Conservation (phyloP, 1,284 basidiomycete genomes). For the Malassezia arunalokei region DNA sequence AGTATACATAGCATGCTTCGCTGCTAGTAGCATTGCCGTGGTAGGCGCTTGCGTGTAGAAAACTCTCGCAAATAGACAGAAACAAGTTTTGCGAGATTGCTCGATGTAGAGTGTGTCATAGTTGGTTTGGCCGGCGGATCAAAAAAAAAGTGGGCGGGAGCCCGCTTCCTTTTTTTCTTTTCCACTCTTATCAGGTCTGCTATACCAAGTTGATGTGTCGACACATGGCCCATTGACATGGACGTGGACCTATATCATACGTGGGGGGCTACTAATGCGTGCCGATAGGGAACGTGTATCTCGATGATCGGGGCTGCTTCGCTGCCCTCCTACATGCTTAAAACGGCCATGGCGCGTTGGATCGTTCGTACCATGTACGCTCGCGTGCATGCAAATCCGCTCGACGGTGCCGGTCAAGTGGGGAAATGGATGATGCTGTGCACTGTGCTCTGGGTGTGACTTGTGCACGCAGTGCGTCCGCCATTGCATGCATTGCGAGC, state of each 20-base stretch:
- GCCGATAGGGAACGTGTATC: background rate
- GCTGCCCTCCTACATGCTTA: constrained; percentile 13
- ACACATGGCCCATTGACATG: constrained; percentile 14
- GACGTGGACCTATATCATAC: constrained; percentile 12
- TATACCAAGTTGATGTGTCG: constrained; percentile 16
- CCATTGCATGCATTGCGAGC: background rate
- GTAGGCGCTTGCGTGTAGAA: too few relatives aligned
- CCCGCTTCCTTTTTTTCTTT: background rate
- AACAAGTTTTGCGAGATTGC: too few relatives aligned
- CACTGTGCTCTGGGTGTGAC: background rate
- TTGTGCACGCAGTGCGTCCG: background rate
- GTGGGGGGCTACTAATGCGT: constrained; percentile 17
- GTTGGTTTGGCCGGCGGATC: too few relatives aligned
- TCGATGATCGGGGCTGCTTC: constrained; percentile 15
- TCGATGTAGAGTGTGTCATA: too few relatives aligned
- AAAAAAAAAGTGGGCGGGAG: too few relatives aligned
- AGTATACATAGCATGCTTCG: too few relatives aligned
- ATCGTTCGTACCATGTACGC: constrained; percentile 5
- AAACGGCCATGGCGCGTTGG: background rate
- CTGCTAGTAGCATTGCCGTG: too few relatives aligned
- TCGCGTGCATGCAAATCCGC: constrained; percentile 1
- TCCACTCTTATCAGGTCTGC: constrained; percentile 8
- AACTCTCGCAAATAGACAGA: too few relatives aligned
- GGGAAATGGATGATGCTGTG: background rate
- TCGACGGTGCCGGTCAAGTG: background rate